phyloP scores from a whole-genome alignment of 2,329 filamentous ascomycete genomes.

The Paraphaeosphaeria minitans region DNA sequence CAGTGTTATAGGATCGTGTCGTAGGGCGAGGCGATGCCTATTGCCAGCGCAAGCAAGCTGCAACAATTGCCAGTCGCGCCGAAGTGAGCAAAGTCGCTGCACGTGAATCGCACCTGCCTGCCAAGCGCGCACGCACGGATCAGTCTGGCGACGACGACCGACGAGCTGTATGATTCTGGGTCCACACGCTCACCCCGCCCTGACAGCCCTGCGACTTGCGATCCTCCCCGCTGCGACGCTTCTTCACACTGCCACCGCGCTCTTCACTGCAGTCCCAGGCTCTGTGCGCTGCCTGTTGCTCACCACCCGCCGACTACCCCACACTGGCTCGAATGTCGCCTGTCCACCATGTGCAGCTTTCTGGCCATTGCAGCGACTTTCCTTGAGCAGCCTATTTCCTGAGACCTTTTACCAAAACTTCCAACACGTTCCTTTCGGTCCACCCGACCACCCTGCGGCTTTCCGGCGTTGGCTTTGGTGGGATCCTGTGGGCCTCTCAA shows the following conservation, averaged over 20 bases:
- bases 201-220: conserved; percentile 18
- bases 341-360: conserved; percentile 57
- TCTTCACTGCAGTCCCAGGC: conserved; percentile 3
- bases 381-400: conserved; percentile 58
- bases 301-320: conserved; percentile 16
- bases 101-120: conserved; percentile 4
- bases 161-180: conserved; percentile 19
- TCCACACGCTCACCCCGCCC: conserved; percentile 20
- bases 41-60: conserved; percentile 2
- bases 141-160: background rate
- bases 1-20: background rate
- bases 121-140: conserved; percentile 5
- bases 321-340: conserved; percentile 49
- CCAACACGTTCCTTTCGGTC: conserved; percentile 38
- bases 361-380: conserved; percentile 53
- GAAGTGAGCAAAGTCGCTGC: background rate
- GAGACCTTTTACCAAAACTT: conserved; percentile 39
- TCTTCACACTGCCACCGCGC: conserved; percentile 13
- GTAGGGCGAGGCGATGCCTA: background rate
- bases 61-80: background rate
- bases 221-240: conserved; percentile 15
- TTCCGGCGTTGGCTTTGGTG: conserved; percentile 31
- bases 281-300: conserved; percentile 4
- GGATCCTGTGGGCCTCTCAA: conserved; percentile 16
- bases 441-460: conserved; percentile 28